Evolutionary conservation across 257 asterid species (phyloP).

Genomic region (Solanum raphanifolium): DNA sequence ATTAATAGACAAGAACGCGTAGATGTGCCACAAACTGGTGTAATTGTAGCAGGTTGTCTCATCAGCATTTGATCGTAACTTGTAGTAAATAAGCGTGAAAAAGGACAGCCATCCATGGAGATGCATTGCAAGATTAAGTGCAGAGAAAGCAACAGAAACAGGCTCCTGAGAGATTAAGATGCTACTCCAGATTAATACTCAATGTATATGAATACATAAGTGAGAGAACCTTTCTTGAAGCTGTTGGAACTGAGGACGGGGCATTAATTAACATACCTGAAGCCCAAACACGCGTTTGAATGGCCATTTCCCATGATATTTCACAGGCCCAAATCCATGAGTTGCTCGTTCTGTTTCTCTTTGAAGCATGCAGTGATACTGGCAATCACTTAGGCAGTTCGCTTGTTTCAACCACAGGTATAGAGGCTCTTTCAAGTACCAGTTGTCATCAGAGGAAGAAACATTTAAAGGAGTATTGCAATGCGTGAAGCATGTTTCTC

Average conservation of each 20-base stretch:
- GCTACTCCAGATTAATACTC: neutral
- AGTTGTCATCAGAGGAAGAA: conserved; percentile 27
- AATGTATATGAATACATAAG: neutral
- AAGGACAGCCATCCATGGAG: conserved; percentile 93
- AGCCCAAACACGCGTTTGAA: conserved; percentile 45
- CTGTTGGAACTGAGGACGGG: neutral
- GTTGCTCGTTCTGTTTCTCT: conserved; percentile 53
- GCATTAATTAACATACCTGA: conserved; percentile 40
- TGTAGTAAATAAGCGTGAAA: conserved; percentile 19
- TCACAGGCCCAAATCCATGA: conserved; percentile 48
- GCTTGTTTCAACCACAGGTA: conserved; percentile 51
- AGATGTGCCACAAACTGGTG: conserved; percentile 71
- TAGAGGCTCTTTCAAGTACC: conserved; percentile 20
- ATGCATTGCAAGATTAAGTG: conserved; percentile 75
- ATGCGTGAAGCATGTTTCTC: conserved; percentile 49
- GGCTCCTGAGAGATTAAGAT: conserved; percentile 51
- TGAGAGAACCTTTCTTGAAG: neutral
- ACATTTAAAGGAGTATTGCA: conserved; percentile 42
- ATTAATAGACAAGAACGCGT: conserved; percentile 68
- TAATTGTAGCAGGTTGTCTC: conserved; percentile 56
- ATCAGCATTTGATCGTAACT: conserved; percentile 49
- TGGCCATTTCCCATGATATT: conserved; percentile 79
- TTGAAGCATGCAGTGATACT: conserved; percentile 59
- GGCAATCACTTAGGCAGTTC: conserved; percentile 61
- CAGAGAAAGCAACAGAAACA: conserved; percentile 79